phyloP scores from a whole-genome alignment of 495 filamentous ascomycete species.

The Aspergillus cavernicola region DNA sequence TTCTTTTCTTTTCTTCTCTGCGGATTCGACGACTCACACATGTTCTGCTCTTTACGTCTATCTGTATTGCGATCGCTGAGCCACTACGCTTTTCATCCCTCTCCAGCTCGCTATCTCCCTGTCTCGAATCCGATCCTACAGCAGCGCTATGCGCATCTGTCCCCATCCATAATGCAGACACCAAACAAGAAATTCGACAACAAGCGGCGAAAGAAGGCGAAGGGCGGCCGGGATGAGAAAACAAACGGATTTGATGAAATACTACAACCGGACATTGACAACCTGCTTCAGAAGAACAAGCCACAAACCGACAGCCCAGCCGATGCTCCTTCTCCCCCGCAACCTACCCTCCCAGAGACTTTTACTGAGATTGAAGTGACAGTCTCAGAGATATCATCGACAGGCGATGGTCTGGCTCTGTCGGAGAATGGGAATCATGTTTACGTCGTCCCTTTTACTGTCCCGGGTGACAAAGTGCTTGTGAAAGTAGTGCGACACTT shows the following conservation, averaged over 20 bases:
- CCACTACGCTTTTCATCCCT: neutral
- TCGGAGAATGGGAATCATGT: slow-evolving; percentile 63
- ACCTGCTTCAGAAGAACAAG: slow-evolving; percentile 53
- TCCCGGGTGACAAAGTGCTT: slow-evolving; percentile 77
- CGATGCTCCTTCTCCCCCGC: slow-evolving; percentile 16
- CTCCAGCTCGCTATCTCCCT: neutral
- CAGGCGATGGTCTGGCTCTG: slow-evolving; percentile 78
- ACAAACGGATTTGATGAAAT: slow-evolving; percentile 61
- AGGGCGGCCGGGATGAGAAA: slow-evolving; percentile 38
- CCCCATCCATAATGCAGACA: slow-evolving; percentile 31
- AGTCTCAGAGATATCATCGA: slow-evolving; percentile 76
- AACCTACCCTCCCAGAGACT: slow-evolving; percentile 53
- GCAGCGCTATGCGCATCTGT: slow-evolving; percentile 19
- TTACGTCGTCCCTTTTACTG: slow-evolving; percentile 84
- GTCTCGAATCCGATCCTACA: neutral
- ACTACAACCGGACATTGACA: slow-evolving; percentile 64
- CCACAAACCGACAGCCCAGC: slow-evolving; percentile 21
- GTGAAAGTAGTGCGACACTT: slow-evolving; percentile 75
- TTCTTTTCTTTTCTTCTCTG: slow-evolving; percentile 1
- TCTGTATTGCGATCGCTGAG: slow-evolving; percentile 9
- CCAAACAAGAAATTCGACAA: slow-evolving; percentile 23
- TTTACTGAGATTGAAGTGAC: slow-evolving; percentile 77
- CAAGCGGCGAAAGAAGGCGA: slow-evolving; percentile 56
- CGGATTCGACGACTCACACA: slow-evolving; percentile 9
- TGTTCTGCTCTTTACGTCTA: slow-evolving; percentile 6